phyloP scores from a whole-genome alignment of 192 early-diverging fungal species.

The Thamnidium elegans region DNA sequence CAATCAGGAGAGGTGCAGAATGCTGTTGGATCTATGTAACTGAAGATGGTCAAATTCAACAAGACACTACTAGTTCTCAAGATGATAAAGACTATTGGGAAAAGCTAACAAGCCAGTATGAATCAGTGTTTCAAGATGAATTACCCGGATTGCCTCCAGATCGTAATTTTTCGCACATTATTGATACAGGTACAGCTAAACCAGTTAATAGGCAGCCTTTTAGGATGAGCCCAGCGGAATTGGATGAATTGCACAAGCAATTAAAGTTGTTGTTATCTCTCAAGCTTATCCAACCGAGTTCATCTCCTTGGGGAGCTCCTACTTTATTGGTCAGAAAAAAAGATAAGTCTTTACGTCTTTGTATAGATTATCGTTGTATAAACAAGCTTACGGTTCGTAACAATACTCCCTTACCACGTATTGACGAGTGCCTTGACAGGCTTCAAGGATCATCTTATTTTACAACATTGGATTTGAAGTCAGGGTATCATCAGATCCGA shows the following conservation, averaged over 20 bases:
- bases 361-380: slow-evolving; percentile 48
- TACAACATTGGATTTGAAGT: slow-evolving; percentile 37
- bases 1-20: background rate
- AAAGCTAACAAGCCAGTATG: slow-evolving; percentile 2
- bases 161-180: slow-evolving; percentile 13
- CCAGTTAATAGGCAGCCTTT: slow-evolving; percentile 17
- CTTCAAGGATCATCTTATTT: slow-evolving; percentile 29
- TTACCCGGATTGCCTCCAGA: slow-evolving; percentile 27
- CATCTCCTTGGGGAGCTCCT: slow-evolving; percentile 23
- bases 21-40: background rate
- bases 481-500: slow-evolving; percentile 24
- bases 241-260: slow-evolving; percentile 12
- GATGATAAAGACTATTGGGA: background rate
- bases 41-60: background rate
- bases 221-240: slow-evolving; percentile 21
- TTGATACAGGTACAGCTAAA: slow-evolving; percentile 24
- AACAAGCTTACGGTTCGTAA: slow-evolving; percentile 46
- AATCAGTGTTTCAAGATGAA: slow-evolving; percentile 21
- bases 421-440: slow-evolving; percentile 42
- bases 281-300: slow-evolving; percentile 1
- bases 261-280: slow-evolving; percentile 6
- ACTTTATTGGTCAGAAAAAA: slow-evolving; percentile 42
- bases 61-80: background rate
- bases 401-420: slow-evolving; percentile 37
- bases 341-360: slow-evolving; percentile 40